Base-by-base conservation (phyloP, 1,284 basidiomycete species). In the Fomitiporia mediterranea region DNA sequence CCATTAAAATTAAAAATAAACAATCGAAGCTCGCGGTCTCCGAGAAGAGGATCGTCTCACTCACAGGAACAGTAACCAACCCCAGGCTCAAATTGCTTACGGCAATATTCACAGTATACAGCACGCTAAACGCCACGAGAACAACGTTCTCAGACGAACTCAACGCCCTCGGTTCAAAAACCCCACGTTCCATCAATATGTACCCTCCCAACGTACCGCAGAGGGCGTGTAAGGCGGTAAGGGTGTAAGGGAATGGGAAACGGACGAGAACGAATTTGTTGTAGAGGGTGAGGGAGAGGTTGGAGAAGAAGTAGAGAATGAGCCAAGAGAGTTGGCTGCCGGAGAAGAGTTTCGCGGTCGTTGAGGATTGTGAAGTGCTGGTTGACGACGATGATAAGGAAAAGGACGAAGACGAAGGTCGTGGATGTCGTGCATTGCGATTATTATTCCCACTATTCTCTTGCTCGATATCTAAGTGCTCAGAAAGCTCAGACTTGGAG, bases 211-310 rank as follows among this genome's bases (percentile, higher is more conserved):
- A 70, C 32, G 84, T 81, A 0, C 90, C 90, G 52, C 84, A 91
- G n/a, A 94, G 71, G 0, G 91, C 85, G 66, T 94, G 93, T 1
- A 94, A 63, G 3, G 91, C 91, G 1, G 92, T 94, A 30, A 95
- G 78, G 1, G 89, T 89, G 73, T 95, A 97, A 3, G 94, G 94
- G 66, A 92, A 97, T 0, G 94, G 94, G 68, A 97, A 97, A 55
- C 80, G 81, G 53, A 90, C 84, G 57, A 97, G 81, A 8, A 97
- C 86, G 40, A 83, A 76, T 72, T 98, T 97, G 81, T 97, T 97
- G 73, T 92, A 95, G 40, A 98, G 74, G 1, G 94, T 97, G 61
- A 97, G 80, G 5, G 81, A 80, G 32, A 98, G 83, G 70, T 97
- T 97, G 79, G 95, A 89, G 59, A 75, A 71, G 65, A 98, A 95